These are phyloP conservation scores for Colletotrichum costaricense DNA, from an alignment of 2,329 filamentous ascomycete genomes.

Conservation along the genomic window DNA sequence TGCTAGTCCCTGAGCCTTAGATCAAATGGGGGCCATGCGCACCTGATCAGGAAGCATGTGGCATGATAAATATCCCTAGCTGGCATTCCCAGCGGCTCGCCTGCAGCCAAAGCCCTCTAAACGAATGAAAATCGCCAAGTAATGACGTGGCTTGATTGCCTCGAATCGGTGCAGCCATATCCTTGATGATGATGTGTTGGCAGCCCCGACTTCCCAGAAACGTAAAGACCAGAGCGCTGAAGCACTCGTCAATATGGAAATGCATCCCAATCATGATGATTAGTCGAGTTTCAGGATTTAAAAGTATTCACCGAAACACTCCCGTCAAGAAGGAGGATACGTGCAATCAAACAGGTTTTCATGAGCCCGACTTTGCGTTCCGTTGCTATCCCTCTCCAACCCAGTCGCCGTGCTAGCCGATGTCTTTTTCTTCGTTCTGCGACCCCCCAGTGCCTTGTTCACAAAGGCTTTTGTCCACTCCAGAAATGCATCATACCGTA, in stretches of 20 bases:
- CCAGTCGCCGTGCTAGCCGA: not conserved
- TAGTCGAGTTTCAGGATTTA: too few species aligned
- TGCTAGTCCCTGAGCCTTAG: not conserved
- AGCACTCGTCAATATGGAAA: not conserved
- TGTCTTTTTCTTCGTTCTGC: too few species aligned
- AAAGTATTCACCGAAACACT: too few species aligned
- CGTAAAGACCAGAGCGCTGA: not conserved
- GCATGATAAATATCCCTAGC: not conserved
- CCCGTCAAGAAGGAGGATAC: not conserved
- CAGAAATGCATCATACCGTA: constrained; percentile 55
- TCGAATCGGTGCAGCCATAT: not conserved
- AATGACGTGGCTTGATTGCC: not conserved
- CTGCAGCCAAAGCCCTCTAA: not conserved
- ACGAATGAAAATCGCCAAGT: not conserved
- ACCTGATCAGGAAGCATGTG: not conserved
- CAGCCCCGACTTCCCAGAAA: not conserved
- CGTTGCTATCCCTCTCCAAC: not conserved
- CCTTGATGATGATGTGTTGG: not conserved
- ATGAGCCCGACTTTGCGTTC: too few species aligned
- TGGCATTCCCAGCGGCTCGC: not conserved
- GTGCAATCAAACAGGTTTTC: not conserved
- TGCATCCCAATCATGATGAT: not conserved
- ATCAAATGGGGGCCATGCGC: constrained; percentile 5
- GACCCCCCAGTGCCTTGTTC: not conserved
- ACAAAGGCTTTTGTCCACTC: constrained; percentile 53